Evolutionary conservation across 2,329 filamentous ascomycete species (phyloP), one percentile per base, ranked within the genome.

Genomic region (Cladosporium colombiae): DNA sequence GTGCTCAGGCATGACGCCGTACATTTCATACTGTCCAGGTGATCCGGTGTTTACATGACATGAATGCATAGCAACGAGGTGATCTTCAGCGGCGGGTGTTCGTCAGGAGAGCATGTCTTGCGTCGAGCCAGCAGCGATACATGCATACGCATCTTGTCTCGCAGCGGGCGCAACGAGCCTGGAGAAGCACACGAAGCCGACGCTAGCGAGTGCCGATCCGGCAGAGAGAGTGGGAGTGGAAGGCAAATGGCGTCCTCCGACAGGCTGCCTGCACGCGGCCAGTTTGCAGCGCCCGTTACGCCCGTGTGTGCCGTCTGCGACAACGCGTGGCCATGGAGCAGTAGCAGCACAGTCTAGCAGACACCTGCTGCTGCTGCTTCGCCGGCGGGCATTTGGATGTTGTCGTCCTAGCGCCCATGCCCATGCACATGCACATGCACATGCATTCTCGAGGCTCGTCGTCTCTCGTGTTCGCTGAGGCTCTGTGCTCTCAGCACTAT

Each of bases 201-300:
- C 57, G 57, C 57, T 60, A 60, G 57, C 57, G 37, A 31, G 14
- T 23, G 57, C 40, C 18, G 57, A 35, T 50, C 57, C 57, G 52
- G 52, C 52, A 55, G 16, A 55, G 52, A 31, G 8, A 23, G 46
- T 25, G 11, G 23, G 46, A 23, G 21, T 52, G 21, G 21, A 25
- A 29, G 21, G 27, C 8, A n/a, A 29, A 55, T 55, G 18, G 27
- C 16, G 3, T 31, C 7, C 27, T 55, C 52, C 52, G 52, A 55
- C 5, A 33, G 29, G 50, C 27, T 53, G 50, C 5, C 23, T 25
- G 49, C 49, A 27, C 27, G 25, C 27, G 11, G 31, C 52, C 5
- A 55, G 52, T n/a, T 31, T 46, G 40, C 40, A 46, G 40, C 40
- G n/a, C 40, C 40, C 40, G 40, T 46, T 46, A 46, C 40, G 40